Conservation (phyloP, 1,284 basidiomycete genomes). For the Ganoderma sp. region DNA sequence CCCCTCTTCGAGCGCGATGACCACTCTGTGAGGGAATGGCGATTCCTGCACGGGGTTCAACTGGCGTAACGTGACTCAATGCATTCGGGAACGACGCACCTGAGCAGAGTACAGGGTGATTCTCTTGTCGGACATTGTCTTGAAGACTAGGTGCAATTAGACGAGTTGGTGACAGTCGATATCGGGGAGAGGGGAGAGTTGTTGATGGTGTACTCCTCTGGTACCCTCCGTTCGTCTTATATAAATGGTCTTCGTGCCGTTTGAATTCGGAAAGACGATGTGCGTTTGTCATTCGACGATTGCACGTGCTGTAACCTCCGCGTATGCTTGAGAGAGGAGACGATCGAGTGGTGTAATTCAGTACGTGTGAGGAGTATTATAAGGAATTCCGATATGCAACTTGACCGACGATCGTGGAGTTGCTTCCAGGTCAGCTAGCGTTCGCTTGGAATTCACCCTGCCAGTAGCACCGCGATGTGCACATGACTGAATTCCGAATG, state of each 20-base stretch:
- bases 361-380: too few relatives aligned
- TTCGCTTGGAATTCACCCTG: too few relatives aligned
- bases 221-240: background rate
- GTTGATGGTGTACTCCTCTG: background rate
- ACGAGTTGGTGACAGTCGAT: background rate
- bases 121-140: background rate
- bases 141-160: background rate
- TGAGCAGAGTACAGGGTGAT: background rate
- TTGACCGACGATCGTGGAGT: too few relatives aligned
- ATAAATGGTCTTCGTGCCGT: background rate
- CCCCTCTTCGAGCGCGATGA: slow-evolving; percentile 24
- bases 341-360: too few relatives aligned
- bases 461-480: too few relatives aligned
- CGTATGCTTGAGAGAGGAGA: too few relatives aligned
- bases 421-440: too few relatives aligned
- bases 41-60: background rate
- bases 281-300: too few relatives aligned
- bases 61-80: background rate
- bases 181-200: background rate
- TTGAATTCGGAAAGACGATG: too few relatives aligned
- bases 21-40: slow-evolving; percentile 4
- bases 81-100: background rate
- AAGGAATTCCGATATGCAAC: too few relatives aligned
- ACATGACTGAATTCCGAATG: too few relatives aligned
- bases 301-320: too few relatives aligned